phyloP scores from a whole-genome alignment of 164 flowering plant species.

The Santalum album region DNA sequence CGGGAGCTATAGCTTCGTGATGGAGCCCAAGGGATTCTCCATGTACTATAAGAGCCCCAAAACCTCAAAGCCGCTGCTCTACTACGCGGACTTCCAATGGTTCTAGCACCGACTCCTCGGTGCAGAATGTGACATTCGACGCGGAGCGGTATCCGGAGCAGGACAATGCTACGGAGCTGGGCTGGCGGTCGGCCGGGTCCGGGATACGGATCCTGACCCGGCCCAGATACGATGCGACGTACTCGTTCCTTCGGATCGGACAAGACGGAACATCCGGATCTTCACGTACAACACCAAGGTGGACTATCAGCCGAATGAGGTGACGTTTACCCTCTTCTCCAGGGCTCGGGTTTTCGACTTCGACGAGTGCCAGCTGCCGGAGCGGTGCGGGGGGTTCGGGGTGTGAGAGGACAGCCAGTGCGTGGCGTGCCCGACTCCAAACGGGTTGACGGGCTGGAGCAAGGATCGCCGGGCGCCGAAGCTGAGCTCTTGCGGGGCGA shows the following conservation, averaged over 20 bases:
- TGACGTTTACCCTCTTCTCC: conserved; percentile 17
- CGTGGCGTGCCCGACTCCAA: conserved; percentile 31
- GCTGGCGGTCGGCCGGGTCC: neutral
- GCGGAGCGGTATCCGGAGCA: conserved; percentile 4
- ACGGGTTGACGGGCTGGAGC: conserved; percentile 35
- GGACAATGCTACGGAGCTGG: conserved; percentile 5
- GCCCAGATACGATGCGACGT: conserved; percentile 24
- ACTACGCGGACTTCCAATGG: conserved; percentile 9
- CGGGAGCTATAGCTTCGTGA: conserved; percentile 31
- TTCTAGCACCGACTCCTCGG: conserved; percentile 7
- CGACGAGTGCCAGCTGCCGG: conserved; percentile 25
- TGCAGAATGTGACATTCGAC: conserved; percentile 6
- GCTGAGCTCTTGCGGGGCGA: conserved; percentile 11
- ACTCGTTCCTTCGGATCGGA: conserved; percentile 21
- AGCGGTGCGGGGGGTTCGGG: conserved; percentile 25
- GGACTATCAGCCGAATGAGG: conserved; percentile 16
- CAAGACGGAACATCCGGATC: conserved; percentile 25
- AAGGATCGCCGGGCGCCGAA: conserved; percentile 17
- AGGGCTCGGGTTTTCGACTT: conserved; percentile 1
- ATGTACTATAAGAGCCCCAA: conserved; percentile 19
- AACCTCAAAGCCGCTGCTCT: conserved; percentile 16
- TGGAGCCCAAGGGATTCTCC: conserved; percentile 24
- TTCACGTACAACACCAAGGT: conserved; percentile 18
- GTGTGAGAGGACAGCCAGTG: conserved; percentile 32
- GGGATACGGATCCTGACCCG: conserved; percentile 1